A percentile compares a stretch with the other conserved stretches of the same genome.
Conservation (phyloP, 345 rosid genomes). For the Eucalyptus albens region DNA sequence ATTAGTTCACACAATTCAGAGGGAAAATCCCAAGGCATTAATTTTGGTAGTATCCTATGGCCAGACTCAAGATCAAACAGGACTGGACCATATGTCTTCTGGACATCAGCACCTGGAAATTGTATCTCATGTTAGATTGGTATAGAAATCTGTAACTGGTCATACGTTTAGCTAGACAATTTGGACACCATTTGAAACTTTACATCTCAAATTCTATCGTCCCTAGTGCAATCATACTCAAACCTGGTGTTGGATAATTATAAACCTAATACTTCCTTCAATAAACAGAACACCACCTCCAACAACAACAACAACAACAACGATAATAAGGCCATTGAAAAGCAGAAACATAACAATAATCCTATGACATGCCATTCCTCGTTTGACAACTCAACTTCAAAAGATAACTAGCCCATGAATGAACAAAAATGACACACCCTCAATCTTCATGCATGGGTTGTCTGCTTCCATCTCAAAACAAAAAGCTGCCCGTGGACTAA, state of each 20-base stretch:
- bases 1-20: conserved; percentile 64
- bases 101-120: conserved; percentile 24
- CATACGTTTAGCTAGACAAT: neutral
- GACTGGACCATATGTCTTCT: conserved; percentile 3
- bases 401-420: neutral
- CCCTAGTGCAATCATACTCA: neutral
- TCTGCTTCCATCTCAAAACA: neutral
- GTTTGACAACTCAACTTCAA: neutral
- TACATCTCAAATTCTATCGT: neutral
- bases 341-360: neutral
- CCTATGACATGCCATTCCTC: neutral
- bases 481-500: neutral
- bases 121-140: neutral
- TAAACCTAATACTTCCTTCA: neutral
- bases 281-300: neutral
- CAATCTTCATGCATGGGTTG: neutral
- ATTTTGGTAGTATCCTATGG: conserved; percentile 47
- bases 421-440: neutral
- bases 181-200: neutral
- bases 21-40: conserved; percentile 61
- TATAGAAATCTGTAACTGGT: neutral
- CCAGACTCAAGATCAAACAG: conserved; percentile 50
- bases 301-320: neutral
- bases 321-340: neutral
- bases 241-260: neutral